These are phyloP conservation scores for Ilyonectria sp. DNA, from an alignment of 2,329 filamentous ascomycete genomes.

Conservation along the genomic window DNA sequence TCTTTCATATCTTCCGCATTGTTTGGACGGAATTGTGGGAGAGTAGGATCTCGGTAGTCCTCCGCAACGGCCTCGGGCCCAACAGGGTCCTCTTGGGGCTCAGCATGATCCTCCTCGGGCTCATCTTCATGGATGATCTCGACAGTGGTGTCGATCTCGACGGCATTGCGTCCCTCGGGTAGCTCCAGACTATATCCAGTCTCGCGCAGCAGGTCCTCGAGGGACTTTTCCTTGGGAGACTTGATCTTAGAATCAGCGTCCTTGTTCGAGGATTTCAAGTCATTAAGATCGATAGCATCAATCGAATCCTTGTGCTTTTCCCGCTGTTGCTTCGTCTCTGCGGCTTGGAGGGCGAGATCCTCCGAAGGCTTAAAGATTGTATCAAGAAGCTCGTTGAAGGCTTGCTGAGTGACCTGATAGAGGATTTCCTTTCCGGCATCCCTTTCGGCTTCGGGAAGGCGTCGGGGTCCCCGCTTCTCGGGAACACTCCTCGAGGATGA, in stretches of 20 bases:
- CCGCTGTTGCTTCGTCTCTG: slow-evolving; percentile 74
- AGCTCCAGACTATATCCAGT: slow-evolving; percentile 62
- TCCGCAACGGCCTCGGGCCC: slow-evolving; percentile 39
- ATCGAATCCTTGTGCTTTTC: slow-evolving; percentile 68
- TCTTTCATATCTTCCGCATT: slow-evolving; percentile 47
- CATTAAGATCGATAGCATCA: slow-evolving; percentile 55
- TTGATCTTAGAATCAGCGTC: slow-evolving; percentile 30
- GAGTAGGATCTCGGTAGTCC: slow-evolving; percentile 70
- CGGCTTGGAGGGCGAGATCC: slow-evolving; percentile 79
- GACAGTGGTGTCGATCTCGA: slow-evolving; percentile 50
- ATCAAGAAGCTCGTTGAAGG: slow-evolving; percentile 93
- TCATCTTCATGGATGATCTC: slow-evolving; percentile 45
- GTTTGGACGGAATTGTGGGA: slow-evolving; percentile 80
- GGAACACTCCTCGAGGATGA: slow-evolving; percentile 81
- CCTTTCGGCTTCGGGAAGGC: slow-evolving; percentile 83
- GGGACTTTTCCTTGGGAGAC: slow-evolving; percentile 43
- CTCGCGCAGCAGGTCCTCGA: slow-evolving; percentile 57
- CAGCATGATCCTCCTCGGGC: slow-evolving; percentile 32
- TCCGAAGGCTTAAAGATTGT: slow-evolving; percentile 87
- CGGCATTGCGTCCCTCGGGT: slow-evolving; percentile 50
- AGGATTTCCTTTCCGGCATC: slow-evolving; percentile 91
- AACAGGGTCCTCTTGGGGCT: slow-evolving; percentile 14
- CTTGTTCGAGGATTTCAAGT: slow-evolving; percentile 35
- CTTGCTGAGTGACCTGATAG: slow-evolving; percentile 90
- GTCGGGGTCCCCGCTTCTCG: slow-evolving; percentile 83